Percentiles rank a stretch among this genome's conserved stretches.
Evolutionary conservation across 345 rosid species (phyloP).

Genomic region (Arabis hirsuta): DNA sequence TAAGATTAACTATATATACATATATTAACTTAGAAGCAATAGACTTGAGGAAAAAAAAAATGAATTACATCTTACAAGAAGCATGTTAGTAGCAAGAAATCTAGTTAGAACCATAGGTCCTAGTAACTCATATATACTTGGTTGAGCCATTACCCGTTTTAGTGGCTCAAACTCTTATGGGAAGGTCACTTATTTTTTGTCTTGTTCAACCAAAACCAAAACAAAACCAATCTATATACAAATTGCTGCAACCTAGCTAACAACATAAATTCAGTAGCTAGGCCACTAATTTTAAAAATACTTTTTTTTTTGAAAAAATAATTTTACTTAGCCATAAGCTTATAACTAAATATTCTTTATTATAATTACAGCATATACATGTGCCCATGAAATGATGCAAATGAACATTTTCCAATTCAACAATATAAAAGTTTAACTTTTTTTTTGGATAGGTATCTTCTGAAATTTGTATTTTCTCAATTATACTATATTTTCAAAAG

Average conservation of each 20-base stretch:
- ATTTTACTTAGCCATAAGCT: background rate
- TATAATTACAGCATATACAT: background rate
- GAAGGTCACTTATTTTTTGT: background rate
- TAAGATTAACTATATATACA: no score
- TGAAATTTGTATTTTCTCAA: background rate
- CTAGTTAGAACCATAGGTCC: conserved; percentile 4
- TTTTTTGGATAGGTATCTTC: background rate
- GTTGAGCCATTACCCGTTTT: no score
- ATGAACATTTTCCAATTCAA: background rate
- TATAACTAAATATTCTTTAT: background rate
- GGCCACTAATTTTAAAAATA: background rate
- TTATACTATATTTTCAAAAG: background rate
- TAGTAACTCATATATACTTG: no score
- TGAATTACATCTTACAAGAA: no score
- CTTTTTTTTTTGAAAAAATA: no score
- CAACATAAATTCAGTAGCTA: background rate
- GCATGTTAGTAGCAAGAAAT: conserved; percentile 18
- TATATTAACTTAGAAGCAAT: no score
- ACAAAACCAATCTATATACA: background rate
- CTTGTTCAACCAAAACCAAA: background rate
- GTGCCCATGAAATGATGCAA: background rate
- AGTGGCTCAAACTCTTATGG: no score
- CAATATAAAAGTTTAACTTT: background rate
- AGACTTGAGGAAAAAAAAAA: no score
- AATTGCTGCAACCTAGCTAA: background rate